Evolutionary conservation across 176 grass and related monocot species (phyloP).

Genomic region (Zea luxurians): DNA sequence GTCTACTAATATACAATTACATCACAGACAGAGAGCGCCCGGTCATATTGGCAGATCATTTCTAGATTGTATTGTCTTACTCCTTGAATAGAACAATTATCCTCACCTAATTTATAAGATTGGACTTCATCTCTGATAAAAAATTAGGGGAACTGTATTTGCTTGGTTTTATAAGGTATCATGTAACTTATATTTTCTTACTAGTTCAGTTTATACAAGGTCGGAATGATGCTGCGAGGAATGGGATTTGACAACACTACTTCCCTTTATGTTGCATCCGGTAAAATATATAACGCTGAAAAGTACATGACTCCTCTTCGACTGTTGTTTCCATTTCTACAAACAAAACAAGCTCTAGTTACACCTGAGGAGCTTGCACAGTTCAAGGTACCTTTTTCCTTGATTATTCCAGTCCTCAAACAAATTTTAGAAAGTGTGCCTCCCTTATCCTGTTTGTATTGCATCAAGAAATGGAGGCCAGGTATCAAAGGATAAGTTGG

Average conservation of each 20-base stretch:
- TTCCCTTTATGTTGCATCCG: constrained; percentile 78
- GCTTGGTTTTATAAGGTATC: not conserved
- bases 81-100: not conserved
- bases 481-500: not conserved
- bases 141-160: not conserved
- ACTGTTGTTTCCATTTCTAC: constrained; percentile 78
- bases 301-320: constrained; percentile 79
- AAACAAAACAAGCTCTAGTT: constrained; percentile 75
- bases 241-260: constrained; percentile 92
- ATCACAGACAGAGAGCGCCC: not conserved
- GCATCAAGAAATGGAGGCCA: not conserved
- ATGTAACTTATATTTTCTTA: constrained; percentile 24
- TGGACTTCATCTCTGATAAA: not conserved
- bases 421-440: not conserved
- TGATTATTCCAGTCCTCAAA: not conserved
- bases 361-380: constrained; percentile 70
- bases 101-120: not conserved
- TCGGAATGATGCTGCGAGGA: constrained; percentile 95
- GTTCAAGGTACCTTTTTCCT: constrained; percentile 53
- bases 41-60: constrained; percentile 12
- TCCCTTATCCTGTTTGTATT: not conserved
- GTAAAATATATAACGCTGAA: constrained; percentile 71
- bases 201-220: constrained; percentile 55
- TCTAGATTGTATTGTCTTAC: not conserved
- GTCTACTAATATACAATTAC: not conserved